Evolutionary conservation across 441 rosid species (phyloP).

Genomic region (Viola pubescens): DNA sequence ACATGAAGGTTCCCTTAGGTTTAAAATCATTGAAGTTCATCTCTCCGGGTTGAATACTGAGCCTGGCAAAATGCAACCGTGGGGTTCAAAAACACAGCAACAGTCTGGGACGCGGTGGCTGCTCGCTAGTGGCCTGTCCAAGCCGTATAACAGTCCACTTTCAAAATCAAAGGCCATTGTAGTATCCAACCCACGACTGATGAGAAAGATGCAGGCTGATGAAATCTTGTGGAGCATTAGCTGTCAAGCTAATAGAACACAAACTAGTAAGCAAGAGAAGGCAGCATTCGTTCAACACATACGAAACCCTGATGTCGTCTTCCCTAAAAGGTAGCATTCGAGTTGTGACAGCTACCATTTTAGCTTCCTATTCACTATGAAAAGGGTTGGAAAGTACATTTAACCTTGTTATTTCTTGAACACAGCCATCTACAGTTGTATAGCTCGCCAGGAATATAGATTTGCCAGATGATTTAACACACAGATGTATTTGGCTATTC

Average conservation of each 20-base stretch:
- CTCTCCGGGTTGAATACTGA: slow-evolving; percentile 51
- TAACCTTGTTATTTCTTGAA: neutral
- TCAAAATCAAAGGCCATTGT: slow-evolving; percentile 40
- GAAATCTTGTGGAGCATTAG: slow-evolving; percentile 66
- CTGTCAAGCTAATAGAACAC: slow-evolving; percentile 18
- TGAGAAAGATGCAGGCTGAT: slow-evolving; percentile 16
- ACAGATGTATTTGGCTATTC: too few relatives aligned
- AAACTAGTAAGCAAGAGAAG: slow-evolving; percentile 25
- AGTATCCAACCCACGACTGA: slow-evolving; percentile 23
- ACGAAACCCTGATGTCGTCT: slow-evolving; percentile 48
- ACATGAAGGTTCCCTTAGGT: slow-evolving; percentile 19
- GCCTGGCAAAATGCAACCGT: slow-evolving; percentile 28
- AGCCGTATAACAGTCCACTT: slow-evolving; percentile 30
- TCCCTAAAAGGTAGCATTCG: slow-evolving; percentile 26
- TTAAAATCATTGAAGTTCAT: slow-evolving; percentile 41
- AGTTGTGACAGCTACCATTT: neutral
- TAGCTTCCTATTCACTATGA: neutral
- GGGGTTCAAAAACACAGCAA: slow-evolving; percentile 48
- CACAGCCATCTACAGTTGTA: neutral
- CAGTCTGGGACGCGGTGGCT: slow-evolving; percentile 64
- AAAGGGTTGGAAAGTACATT: neutral
- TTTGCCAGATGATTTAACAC: neutral
- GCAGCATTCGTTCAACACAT: slow-evolving; percentile 22
- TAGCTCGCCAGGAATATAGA: neutral
- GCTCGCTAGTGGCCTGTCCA: slow-evolving; percentile 45